Percentiles rank a stretch among this genome's conserved stretches.
Conservation (phyloP, 139 green algal species). For the Micromonas commoda region DNA sequence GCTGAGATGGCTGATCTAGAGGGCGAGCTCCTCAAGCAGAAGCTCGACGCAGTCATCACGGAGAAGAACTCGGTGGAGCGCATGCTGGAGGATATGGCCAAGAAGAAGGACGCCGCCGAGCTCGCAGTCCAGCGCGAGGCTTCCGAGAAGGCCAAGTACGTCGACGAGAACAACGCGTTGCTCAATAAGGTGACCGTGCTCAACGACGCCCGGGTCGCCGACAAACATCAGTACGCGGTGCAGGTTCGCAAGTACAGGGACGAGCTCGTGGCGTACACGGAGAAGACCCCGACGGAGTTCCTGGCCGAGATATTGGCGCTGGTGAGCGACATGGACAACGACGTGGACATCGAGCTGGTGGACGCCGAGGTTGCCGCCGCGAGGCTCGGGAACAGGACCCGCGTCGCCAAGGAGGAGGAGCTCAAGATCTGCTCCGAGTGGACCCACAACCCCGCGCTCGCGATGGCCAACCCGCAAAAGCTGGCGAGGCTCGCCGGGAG, state of each 20-base stretch:
- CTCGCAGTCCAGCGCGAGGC: neutral
- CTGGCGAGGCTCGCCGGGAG: neutral
- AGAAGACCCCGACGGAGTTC: conserved; percentile 22
- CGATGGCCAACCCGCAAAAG: neutral
- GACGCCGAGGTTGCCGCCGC: neutral
- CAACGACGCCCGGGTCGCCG: neutral
- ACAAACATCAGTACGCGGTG: neutral
- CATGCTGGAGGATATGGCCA: conserved; percentile 24
- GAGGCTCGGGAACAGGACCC: neutral
- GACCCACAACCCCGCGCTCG: conserved; percentile 6
- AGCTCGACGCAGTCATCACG: neutral
- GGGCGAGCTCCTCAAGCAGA: too few species aligned
- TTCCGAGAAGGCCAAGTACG: neutral
- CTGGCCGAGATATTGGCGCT: neutral
- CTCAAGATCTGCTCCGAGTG: neutral
- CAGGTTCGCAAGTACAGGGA: neutral
- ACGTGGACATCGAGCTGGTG: conserved; percentile 9
- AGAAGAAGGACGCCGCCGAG: neutral
- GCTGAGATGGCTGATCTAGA: too few species aligned
- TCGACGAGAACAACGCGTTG: neutral
- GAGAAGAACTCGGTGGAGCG: conserved; percentile 22
- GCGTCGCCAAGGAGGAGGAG: neutral
- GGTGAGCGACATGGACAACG: conserved; percentile 22
- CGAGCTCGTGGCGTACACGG: conserved; percentile 17
- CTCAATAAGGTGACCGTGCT: conserved; percentile 17